Percentiles rank a stretch among this genome's conserved stretches.
Conservation (phyloP, 805 yeast genomes). For the Nematodospora valgi region DNA sequence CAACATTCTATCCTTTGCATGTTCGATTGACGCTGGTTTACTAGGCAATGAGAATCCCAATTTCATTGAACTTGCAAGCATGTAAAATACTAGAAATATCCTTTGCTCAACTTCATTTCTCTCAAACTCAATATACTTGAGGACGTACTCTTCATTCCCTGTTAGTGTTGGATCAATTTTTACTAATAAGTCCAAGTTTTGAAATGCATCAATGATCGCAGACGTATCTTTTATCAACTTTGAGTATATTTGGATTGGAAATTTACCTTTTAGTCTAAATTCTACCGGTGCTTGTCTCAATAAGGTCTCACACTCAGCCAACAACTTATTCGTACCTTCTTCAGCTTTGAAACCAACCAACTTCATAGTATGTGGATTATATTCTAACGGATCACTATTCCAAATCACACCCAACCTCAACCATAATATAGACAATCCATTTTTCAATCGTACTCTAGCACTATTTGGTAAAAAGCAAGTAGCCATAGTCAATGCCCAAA, state of each 20-base stretch:
- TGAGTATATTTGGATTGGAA: conserved; percentile 53
- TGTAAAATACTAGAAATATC: conserved; percentile 71
- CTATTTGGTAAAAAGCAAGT: conserved; percentile 67
- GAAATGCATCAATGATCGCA: conserved; percentile 68
- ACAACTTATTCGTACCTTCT: conserved; percentile 48
- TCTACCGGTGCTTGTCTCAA: conserved; percentile 74
- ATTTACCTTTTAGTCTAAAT: conserved; percentile 68
- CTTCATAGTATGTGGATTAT: conserved; percentile 19
- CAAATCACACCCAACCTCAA: conserved; percentile 75
- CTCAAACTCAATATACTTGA: conserved; percentile 53
- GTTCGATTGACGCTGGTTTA: conserved; percentile 73
- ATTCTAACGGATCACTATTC: conserved; percentile 69
- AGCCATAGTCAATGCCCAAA: conserved; percentile 75
- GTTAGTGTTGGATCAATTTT: conserved; percentile 55
- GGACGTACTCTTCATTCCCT: conserved; percentile 51
- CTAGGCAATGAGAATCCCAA: conserved; percentile 76
- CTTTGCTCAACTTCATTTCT: conserved; percentile 68
- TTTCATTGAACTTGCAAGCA: conserved; percentile 71
- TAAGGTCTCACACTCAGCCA: conserved; percentile 57
- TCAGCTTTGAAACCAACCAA: conserved; percentile 45
- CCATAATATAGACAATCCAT: conserved; percentile 70
- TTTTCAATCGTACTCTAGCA: conserved; percentile 66
- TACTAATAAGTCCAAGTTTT: conserved; percentile 67
- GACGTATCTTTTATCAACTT: conserved; percentile 54
- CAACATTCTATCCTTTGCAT: conserved; percentile 67